Conservation (phyloP, 1,139 yeast species). For the Nakaseomyces nivariensis region DNA sequence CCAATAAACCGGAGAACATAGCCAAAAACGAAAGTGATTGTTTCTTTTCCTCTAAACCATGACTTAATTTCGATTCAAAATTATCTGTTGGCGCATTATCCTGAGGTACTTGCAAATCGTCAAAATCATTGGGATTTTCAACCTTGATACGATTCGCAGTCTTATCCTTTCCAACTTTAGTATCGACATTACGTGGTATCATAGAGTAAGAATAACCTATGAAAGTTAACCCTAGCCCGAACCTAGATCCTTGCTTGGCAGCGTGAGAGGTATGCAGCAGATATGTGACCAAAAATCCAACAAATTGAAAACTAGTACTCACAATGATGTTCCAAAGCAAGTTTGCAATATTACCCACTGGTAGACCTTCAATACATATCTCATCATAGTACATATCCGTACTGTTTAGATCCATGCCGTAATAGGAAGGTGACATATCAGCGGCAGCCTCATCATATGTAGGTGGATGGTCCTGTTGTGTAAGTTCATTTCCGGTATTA, state of each 20-base stretch:
- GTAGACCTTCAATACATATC: conserved; percentile 87
- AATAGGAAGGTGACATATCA: conserved; percentile 91
- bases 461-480: conserved; percentile 62
- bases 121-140: conserved; percentile 49
- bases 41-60: conserved; percentile 31
- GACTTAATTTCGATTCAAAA: conserved; percentile 36
- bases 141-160: conserved; percentile 32
- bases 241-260: conserved; percentile 89
- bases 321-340: conserved; percentile 86
- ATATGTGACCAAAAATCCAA: conserved; percentile 87
- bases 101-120: conserved; percentile 31
- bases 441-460: conserved; percentile 92
- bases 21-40: conserved; percentile 32
- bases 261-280: conserved; percentile 93
- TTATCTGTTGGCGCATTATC: conserved; percentile 31
- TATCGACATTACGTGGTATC: conserved; percentile 42
- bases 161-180: conserved; percentile 29
- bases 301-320: conserved; percentile 82
- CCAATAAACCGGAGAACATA: conserved; percentile 36
- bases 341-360: conserved; percentile 87
- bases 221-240: conserved; percentile 84
- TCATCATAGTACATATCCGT: conserved; percentile 56
- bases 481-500: conserved; percentile 14
- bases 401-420: conserved; percentile 87
- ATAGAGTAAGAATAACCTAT: conserved; percentile 66